Percentiles rank a stretch among this genome's conserved stretches.
Evolutionary conservation across 192 early-diverging fungal species (phyloP).

Genomic region (Rhizophagus prolifer): DNA sequence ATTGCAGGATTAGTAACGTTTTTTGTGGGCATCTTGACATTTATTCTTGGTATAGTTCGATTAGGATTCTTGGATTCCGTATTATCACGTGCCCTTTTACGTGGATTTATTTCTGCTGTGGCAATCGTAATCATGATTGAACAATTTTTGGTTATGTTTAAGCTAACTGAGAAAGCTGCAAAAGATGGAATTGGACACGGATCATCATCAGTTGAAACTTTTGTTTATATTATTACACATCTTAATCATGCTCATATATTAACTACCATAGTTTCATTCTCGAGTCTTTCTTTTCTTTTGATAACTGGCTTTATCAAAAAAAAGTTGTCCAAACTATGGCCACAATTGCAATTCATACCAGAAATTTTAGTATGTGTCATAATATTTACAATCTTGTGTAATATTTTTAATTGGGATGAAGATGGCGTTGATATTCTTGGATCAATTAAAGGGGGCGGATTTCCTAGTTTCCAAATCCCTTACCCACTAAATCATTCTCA

Average conservation of each 20-base stretch:
- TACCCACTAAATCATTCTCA: slow-evolving; percentile 49
- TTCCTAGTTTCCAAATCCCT: slow-evolving; percentile 63
- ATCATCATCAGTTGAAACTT: slow-evolving; percentile 77
- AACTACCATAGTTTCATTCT: slow-evolving; percentile 71
- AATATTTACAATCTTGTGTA: slow-evolving; percentile 64
- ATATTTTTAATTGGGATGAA: slow-evolving; percentile 65
- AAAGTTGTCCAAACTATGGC: slow-evolving; percentile 45
- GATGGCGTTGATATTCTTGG: slow-evolving; percentile 81
- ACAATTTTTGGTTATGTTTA: slow-evolving; percentile 78
- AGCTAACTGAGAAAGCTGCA: slow-evolving; percentile 47
- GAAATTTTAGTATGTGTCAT: slow-evolving; percentile 91
- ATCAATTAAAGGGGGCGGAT: slow-evolving; percentile 62
- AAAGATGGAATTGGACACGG: slow-evolving; percentile 54
- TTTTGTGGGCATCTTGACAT: slow-evolving; percentile 92
- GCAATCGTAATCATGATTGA: slow-evolving; percentile 91
- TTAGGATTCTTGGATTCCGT: slow-evolving; percentile 98
- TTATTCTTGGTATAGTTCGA: slow-evolving; percentile 91
- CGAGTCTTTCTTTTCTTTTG: slow-evolving; percentile 70
- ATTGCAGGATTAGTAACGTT: slow-evolving; percentile 77
- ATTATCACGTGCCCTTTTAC: slow-evolving; percentile 86
- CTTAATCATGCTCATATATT: slow-evolving; percentile 64
- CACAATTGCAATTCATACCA: slow-evolving; percentile 77
- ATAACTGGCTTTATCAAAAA: slow-evolving; percentile 55
- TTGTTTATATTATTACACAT: slow-evolving; percentile 66
- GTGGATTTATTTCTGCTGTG: slow-evolving; percentile 95